Evolutionary conservation across 495 filamentous ascomycete genomes (phyloP), one percentile per base, ranked within the genome.

Genomic region (Daldinia decipiens): DNA sequence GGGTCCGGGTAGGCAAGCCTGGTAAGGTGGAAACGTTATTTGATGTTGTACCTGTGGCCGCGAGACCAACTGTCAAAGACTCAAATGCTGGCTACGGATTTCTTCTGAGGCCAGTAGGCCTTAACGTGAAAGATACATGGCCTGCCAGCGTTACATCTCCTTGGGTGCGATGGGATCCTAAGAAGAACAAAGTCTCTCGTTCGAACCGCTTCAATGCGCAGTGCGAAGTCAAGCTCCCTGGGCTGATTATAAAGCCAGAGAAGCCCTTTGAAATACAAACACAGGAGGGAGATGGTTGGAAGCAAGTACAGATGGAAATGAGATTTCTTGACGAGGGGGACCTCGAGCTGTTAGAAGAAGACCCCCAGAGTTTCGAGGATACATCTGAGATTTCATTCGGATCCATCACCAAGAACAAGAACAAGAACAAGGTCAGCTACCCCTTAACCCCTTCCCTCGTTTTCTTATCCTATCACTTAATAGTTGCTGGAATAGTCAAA

Each of bases 161-260:
- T 36, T 71, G 68, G 68, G 58, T 67, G 11, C 52, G 55, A 45
- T 71, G 68, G 68, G 56, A 71, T 26, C 52, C 68, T 17, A 59
- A 43, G 19, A 66, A 38, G 40, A 39, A 58, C 21, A 47, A 19
- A 17, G 26, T 71, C 1, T 66, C 68, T 0, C 17, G 19, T 6
- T 21, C 53, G 24, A 21, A 50, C 5, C 62, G 24, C n/a, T 67
- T 71, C 5, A 62, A 71, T 17, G 17, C 12, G 9, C 63, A 26
- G 11, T 71, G 68, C 29, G 68, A 71, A 54, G 68, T 71, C 34
- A 71, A 59, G 52, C 38, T 67, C 3, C 57, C 58, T 1, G 53
- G 53, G 5, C 26, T 67, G 5, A 66, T 66, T 9, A 3, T 19
- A 5, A 58, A 66, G 7, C 34, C 68, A n/a, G 58, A 24, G n/a